A percentile compares a stretch with the other conserved stretches of the same genome.
Evolutionary conservation across 2,329 filamentous ascomycete genomes (phyloP).

Genomic region (Penicillium sp.): DNA sequence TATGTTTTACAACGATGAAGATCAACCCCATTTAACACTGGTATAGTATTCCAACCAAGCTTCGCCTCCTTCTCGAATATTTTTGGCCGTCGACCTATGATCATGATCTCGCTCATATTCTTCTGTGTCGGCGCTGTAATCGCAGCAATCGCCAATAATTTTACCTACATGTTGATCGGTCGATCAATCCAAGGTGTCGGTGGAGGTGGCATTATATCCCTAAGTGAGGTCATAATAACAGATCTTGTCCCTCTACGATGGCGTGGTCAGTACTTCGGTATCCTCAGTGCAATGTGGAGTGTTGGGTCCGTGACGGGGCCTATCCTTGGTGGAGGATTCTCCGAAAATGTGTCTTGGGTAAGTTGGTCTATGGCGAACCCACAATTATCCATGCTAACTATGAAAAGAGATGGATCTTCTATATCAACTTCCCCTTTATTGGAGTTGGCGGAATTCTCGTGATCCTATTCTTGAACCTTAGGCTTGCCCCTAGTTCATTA

Average conservation of each 20-base stretch:
- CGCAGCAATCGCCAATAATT: conserved; percentile 42
- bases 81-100: conserved; percentile 46
- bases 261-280: conserved; percentile 42
- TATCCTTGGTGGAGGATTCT: conserved; percentile 44
- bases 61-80: conserved; percentile 49
- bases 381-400: not conserved
- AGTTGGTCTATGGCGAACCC: not conserved
- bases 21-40: conserved; percentile 12
- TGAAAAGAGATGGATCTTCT: conserved; percentile 37
- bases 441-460: conserved; percentile 28
- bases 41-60: conserved; percentile 50
- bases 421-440: conserved; percentile 39
- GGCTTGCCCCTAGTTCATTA: conserved; percentile 49
- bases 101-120: conserved; percentile 41
- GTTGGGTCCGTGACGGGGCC: conserved; percentile 41
- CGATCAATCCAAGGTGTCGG: conserved; percentile 47
- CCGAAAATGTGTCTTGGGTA: conserved; percentile 41
- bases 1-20: not conserved
- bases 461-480: conserved; percentile 54
- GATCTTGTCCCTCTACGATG: conserved; percentile 45
- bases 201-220: conserved; percentile 45
- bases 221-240: conserved; percentile 45
- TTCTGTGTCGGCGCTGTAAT: conserved; percentile 48
- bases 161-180: conserved; percentile 48
- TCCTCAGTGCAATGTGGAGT: conserved; percentile 42